These are phyloP conservation scores for Geopyxis carbonaria DNA, from an alignment of 495 filamentous ascomycete species.

Conservation along the genomic window DNA sequence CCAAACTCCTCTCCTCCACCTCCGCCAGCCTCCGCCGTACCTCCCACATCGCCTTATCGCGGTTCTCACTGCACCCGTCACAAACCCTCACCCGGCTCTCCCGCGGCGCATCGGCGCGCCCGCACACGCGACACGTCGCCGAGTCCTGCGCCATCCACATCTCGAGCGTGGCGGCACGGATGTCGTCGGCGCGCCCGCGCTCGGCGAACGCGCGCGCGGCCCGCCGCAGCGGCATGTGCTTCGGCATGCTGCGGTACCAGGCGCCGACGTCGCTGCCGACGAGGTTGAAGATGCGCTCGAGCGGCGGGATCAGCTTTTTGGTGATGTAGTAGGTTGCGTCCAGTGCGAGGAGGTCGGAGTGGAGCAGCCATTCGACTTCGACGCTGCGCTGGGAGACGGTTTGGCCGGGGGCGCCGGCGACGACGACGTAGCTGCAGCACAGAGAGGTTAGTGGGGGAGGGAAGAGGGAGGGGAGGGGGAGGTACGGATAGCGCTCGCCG, in stretches of 20 bases:
- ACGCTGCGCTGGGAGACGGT: constrained; percentile 81
- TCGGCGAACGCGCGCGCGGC: constrained; percentile 28
- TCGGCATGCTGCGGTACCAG: constrained; percentile 97
- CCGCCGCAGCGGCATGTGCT: constrained; percentile 56
- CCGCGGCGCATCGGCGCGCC: too few relatives aligned
- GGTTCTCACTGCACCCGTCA: constrained; percentile 37
- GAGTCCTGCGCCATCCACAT: constrained; percentile 66
- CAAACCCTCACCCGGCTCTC: too few relatives aligned
- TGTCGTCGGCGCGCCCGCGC: constrained; percentile 31
- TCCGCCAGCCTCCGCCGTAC: constrained; percentile 42
- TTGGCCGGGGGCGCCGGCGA: constrained; percentile 72
- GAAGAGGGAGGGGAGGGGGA: not conserved
- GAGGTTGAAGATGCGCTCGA: constrained; percentile 93
- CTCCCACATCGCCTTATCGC: constrained; percentile 41
- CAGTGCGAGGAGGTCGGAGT: constrained; percentile 59
- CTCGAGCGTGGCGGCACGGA: constrained; percentile 45
- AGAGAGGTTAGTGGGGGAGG: constrained; percentile 5
- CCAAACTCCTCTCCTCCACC: constrained; percentile 44
- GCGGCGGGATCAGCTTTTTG: constrained; percentile 86
- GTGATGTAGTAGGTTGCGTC: constrained; percentile 93
- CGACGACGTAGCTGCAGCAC: constrained; percentile 50
- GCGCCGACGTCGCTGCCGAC: constrained; percentile 79
- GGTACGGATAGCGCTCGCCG: constrained; percentile 65
- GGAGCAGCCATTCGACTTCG: constrained; percentile 63
- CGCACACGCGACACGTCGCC: constrained; percentile 53